These are phyloP conservation scores for Xylariaceae sp. DNA, from an alignment of 2,329 filamentous ascomycete genomes.

Conservation along the genomic window DNA sequence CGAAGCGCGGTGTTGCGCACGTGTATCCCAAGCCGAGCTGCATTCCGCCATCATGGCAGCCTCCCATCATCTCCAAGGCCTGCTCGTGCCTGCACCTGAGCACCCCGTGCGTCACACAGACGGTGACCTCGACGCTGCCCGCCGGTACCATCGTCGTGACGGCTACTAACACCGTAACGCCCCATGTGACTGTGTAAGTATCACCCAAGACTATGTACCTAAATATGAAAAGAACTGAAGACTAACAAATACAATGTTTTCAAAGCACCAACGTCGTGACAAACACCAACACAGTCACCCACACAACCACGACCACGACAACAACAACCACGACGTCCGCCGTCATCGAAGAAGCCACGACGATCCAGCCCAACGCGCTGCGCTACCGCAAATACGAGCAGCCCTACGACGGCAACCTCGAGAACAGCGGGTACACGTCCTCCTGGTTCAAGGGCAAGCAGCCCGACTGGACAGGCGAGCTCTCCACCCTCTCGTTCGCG, in stretches of 20 bases:
- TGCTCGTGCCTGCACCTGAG: constrained; percentile 14
- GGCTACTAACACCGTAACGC: constrained; percentile 14
- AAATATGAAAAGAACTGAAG: too few relatives aligned
- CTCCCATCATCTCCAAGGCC: constrained; percentile 4
- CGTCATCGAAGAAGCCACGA: background rate
- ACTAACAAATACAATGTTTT: too few relatives aligned
- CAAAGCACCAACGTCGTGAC: background rate
- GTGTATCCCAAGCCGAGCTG: constrained; percentile 8
- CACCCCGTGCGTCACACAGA: constrained; percentile 7
- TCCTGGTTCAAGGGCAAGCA: constrained; percentile 8
- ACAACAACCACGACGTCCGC: background rate
- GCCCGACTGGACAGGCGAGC: constrained; percentile 4
- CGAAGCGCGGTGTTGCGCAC: constrained; percentile 1
- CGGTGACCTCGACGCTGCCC: constrained; percentile 4
- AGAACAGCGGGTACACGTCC: constrained; percentile 7
- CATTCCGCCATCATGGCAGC: constrained; percentile 9
- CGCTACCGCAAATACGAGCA: constrained; percentile 12
- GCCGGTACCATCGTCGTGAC: constrained; percentile 3
- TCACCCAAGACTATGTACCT: too few relatives aligned
- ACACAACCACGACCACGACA: background rate
- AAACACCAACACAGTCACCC: background rate
- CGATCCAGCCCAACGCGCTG: constrained; percentile 9
- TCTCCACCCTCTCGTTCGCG: background rate
- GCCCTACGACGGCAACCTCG: constrained; percentile 7
- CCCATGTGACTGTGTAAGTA: constrained; percentile 2